Conservation (phyloP, 768 basidiomycete species). For the Lactarius psammicola region DNA sequence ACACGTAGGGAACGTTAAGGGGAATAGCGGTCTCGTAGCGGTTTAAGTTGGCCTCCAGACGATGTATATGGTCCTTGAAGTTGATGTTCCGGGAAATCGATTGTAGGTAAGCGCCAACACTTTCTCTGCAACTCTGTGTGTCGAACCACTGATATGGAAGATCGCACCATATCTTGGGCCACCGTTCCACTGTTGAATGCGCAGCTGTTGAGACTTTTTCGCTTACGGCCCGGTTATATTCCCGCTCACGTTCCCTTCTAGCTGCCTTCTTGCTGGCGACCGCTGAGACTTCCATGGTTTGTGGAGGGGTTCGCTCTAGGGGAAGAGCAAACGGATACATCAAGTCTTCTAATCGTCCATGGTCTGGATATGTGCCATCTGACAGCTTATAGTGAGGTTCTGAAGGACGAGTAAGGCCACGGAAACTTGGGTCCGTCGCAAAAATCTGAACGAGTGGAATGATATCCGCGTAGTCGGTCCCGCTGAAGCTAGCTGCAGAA, state of each 20-base stretch:
- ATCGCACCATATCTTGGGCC: not conserved
- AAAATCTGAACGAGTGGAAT: not conserved
- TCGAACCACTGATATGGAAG: not conserved
- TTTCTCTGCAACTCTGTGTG: not conserved
- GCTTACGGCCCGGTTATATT: too few relatives aligned
- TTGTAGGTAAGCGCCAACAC: not conserved
- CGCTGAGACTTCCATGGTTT: not conserved
- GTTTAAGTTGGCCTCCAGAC: not conserved
- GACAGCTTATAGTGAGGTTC: not conserved
- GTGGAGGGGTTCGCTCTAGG: not conserved
- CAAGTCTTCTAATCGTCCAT: not conserved
- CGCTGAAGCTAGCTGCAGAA: slow-evolving; percentile 2
- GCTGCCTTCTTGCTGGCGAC: not conserved
- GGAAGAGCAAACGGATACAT: not conserved
- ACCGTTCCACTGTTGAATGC: not conserved
- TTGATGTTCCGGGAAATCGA: slow-evolving; percentile 1
- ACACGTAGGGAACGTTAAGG: not conserved
- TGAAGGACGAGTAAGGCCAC: not conserved
- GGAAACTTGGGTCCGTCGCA: slow-evolving; percentile 1
- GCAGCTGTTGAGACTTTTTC: not conserved
- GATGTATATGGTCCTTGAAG: not conserved
- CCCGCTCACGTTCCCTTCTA: not conserved
- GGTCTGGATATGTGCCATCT: not conserved
- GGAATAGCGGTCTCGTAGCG: not conserved
- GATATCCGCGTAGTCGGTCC: not conserved